Evolutionary conservation across 257 asterid species (phyloP).

Genomic region (Gynochthodes officinalis): DNA sequence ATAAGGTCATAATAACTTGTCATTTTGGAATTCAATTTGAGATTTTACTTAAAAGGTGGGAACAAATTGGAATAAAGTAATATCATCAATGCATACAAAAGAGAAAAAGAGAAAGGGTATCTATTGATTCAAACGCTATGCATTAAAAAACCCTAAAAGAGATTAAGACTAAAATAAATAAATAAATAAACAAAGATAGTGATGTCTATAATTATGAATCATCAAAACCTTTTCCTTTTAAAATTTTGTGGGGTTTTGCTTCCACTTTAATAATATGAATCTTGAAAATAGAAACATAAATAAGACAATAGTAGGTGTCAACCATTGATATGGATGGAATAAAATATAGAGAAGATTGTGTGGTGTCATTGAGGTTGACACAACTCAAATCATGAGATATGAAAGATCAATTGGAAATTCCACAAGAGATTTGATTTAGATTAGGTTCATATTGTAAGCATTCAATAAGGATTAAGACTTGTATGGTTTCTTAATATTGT

Average conservation of each 20-base stretch:
- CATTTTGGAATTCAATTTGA: too few species aligned
- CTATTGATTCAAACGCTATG: too few species aligned
- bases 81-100: too few species aligned
- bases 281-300: not conserved
- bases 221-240: not conserved
- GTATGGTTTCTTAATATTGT: not conserved
- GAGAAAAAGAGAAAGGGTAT: too few species aligned
- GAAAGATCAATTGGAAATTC: not conserved
- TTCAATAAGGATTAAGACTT: not conserved
- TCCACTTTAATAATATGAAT: constrained; percentile 1
- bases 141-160: not conserved
- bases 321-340: not conserved
- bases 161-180: not conserved
- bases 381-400: not conserved
- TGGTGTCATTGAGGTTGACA: constrained; percentile 1
- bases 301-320: not conserved
- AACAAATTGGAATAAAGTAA: too few species aligned
- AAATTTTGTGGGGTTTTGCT: not conserved
- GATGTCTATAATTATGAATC: constrained; percentile 1
- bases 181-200: not conserved
- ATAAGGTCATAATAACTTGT: too few species aligned
- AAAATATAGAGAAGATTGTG: not conserved
- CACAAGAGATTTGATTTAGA: not conserved
- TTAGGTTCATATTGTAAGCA: not conserved
- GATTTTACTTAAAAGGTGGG: too few species aligned